These are phyloP conservation scores for Termitomyces sp. DNA, from an alignment of 768 basidiomycete genomes.

Conservation along the genomic window DNA sequence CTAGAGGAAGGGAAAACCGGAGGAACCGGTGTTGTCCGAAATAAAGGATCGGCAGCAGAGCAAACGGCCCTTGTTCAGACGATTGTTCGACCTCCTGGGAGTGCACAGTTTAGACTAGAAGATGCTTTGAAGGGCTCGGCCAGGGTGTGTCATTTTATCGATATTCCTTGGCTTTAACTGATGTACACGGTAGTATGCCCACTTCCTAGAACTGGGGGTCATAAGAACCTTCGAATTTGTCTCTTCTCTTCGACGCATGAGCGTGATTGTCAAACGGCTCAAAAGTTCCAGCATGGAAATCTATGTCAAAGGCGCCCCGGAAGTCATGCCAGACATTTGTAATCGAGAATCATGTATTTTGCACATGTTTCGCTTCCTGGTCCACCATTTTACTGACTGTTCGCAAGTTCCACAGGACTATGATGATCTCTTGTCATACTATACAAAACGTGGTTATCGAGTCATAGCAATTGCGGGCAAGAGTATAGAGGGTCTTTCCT, in stretches of 20 bases:
- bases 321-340: slow-evolving; percentile 96
- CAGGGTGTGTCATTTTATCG: slow-evolving; percentile 47
- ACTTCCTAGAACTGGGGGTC: slow-evolving; percentile 96
- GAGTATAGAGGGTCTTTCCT: slow-evolving; percentile 88
- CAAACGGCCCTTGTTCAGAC: slow-evolving; percentile 93
- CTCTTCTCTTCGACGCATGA: slow-evolving; percentile 91
- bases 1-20: slow-evolving; percentile 85
- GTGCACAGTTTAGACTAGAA: slow-evolving; percentile 83
- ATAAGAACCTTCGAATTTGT: slow-evolving; percentile 97
- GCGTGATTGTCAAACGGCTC: slow-evolving; percentile 93
- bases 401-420: slow-evolving; percentile 88
- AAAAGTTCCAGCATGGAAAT: slow-evolving; percentile 96
- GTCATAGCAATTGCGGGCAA: slow-evolving; percentile 99
- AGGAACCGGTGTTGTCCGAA: slow-evolving; percentile 70
- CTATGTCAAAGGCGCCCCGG: slow-evolving; percentile 99
- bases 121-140: slow-evolving; percentile 86
- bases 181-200: slow-evolving; percentile 67
- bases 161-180: background rate
- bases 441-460: slow-evolving; percentile 93
- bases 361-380: background rate
- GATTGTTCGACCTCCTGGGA: slow-evolving; percentile 95
- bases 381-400: slow-evolving; percentile 3
- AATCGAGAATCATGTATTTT: slow-evolving; percentile 84
- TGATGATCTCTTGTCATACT: slow-evolving; percentile 93
- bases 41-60: slow-evolving; percentile 54